Evolutionary conservation across 306 rosid genomes (phyloP).

Genomic region (Pterocarpus macrocarpus): DNA sequence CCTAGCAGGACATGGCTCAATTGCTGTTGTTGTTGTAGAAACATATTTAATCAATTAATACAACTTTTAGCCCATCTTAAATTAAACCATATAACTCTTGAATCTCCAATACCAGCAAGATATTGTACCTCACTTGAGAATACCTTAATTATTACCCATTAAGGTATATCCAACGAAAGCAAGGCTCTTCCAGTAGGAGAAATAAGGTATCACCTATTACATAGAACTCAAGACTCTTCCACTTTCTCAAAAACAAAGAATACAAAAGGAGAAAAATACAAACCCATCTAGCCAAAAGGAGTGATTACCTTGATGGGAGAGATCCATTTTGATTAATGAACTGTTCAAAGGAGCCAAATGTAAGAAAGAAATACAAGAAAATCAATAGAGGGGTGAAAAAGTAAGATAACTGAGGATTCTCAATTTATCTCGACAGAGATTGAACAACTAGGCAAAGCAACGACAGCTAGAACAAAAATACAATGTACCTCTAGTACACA

Average conservation of each 20-base stretch:
- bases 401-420: conserved; percentile 30
- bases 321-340: conserved; percentile 57
- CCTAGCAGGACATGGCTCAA: background rate
- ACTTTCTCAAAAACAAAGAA: conserved; percentile 26
- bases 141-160: background rate
- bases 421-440: conserved; percentile 34
- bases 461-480: conserved; percentile 14
- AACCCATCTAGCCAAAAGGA: conserved; percentile 36
- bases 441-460: conserved; percentile 26
- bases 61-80: background rate
- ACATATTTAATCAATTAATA: background rate
- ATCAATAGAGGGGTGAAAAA: conserved; percentile 34
- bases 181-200: conserved; percentile 13
- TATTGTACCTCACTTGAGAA: conserved; percentile 3
- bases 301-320: conserved; percentile 63
- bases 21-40: background rate
- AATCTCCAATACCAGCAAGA: conserved; percentile 4
- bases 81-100: conserved; percentile 6
- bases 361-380: conserved; percentile 32
- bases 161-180: background rate
- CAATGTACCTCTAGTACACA: conserved; percentile 85
- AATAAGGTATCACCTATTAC: background rate
- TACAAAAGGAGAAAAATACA: conserved; percentile 17
- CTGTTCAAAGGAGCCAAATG: conserved; percentile 57
- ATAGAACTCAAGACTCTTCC: conserved; percentile 21